A percentile compares a stretch with the other conserved stretches of the same genome.
These are phyloP conservation scores for Tranzscheliella williamsii DNA, from an alignment of 1,284 basidiomycete species.

Conservation along the genomic window DNA sequence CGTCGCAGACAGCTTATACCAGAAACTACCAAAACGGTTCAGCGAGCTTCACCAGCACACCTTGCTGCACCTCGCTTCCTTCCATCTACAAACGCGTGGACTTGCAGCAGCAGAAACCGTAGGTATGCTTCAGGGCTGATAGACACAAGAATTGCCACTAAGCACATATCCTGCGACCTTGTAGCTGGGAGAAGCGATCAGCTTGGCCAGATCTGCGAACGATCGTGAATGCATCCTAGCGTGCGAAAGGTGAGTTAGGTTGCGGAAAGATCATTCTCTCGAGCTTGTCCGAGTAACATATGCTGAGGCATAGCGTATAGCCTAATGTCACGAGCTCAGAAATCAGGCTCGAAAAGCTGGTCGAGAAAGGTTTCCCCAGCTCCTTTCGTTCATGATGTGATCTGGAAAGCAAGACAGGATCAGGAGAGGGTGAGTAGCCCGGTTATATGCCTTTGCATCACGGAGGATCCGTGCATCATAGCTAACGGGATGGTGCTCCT, in stretches of 20 bases:
- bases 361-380: too few relatives aligned
- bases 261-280: conserved; percentile 20
- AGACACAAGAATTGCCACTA: not conserved
- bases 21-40: too few relatives aligned
- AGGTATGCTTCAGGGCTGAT: not conserved
- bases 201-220: conserved; percentile 31
- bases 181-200: conserved; percentile 26
- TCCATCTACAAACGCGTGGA: conserved; percentile 25
- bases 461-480: too few relatives aligned
- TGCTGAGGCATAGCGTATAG: too few relatives aligned
- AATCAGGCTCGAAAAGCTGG: conserved; percentile 14
- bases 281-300: too few relatives aligned
- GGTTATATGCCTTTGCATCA: conserved; percentile 20
- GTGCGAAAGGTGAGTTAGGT: conserved; percentile 22
- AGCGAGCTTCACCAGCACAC: conserved; percentile 42
- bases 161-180: not conserved
- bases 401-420: conserved; percentile 20
- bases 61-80: conserved; percentile 25
- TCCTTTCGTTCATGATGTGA: conserved; percentile 8
- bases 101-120: conserved; percentile 25
- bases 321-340: too few relatives aligned
- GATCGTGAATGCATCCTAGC: conserved; percentile 34
- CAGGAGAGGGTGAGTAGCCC: conserved; percentile 9
- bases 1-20: too few relatives aligned
- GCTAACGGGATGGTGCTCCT: too few relatives aligned